Evolutionary conservation across 2,329 filamentous ascomycete genomes (phyloP).

Genomic region (Setomelanomma holmii): DNA sequence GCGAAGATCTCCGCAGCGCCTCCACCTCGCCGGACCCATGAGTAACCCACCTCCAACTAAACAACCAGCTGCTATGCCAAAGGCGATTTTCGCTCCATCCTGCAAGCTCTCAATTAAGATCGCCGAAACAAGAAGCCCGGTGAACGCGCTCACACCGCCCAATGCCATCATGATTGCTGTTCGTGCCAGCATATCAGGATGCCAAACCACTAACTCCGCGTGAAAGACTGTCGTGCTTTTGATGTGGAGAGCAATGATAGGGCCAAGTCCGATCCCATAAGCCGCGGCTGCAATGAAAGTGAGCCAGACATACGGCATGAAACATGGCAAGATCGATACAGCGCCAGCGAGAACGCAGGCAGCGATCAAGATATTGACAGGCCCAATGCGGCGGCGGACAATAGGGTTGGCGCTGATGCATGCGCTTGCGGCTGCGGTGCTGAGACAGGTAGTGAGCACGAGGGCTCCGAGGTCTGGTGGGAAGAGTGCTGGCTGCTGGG

Average conservation of each 20-base stretch:
- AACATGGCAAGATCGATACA: background rate
- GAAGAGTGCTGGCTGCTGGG: constrained; percentile 2
- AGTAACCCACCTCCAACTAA: constrained; percentile 5
- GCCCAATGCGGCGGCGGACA: constrained; percentile 1
- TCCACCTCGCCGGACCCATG: constrained; percentile 8
- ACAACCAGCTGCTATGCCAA: constrained; percentile 6
- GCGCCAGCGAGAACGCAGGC: constrained; percentile 3
- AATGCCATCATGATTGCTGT: constrained; percentile 8
- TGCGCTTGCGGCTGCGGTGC: constrained; percentile 9
- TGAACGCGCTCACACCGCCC: constrained; percentile 8
- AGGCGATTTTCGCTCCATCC: constrained; percentile 4
- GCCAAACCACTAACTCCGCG: background rate
- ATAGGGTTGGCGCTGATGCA: background rate
- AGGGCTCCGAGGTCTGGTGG: constrained; percentile 6
- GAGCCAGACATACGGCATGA: background rate
- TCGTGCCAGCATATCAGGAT: constrained; percentile 5
- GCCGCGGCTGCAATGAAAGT: background rate
- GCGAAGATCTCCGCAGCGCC: background rate
- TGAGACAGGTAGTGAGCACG: constrained; percentile 8
- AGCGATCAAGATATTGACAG: constrained; percentile 7
- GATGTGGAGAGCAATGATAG: constrained; percentile 7
- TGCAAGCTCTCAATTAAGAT: constrained; percentile 10
- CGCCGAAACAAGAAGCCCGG: constrained; percentile 10
- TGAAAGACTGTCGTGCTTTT: constrained; percentile 1
- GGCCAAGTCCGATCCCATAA: constrained; percentile 16